Base-by-base conservation (phyloP, 2,329 filamentous ascomycete genomes). In the Ophiostoma piceae region DNA sequence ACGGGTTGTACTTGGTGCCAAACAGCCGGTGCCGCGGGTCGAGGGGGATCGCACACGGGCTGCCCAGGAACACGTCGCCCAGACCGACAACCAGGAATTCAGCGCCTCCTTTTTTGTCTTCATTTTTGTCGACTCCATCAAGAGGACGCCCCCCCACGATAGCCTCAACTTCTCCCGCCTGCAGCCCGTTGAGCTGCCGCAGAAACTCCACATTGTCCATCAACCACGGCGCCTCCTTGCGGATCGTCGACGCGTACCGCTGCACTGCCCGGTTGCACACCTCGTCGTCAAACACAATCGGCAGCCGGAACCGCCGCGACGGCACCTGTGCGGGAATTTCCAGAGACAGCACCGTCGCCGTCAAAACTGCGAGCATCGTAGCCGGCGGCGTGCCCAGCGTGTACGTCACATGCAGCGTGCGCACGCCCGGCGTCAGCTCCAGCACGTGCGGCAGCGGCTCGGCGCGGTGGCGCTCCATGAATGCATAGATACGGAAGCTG, bases 181-280 rank as follows among this genome's bases (percentile, higher is more conserved):
- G 35, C 6, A 78, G 72, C 2, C 75, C 77, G 43, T 79, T 79
- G 69, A 74, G 75, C 39, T 74, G 71, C 2, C 73, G 71, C 7
- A 76, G 69, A 68, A 87, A 88, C 0, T 82, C 80, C 9, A 69
- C 19, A 16, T 62, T 62, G 43, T 72, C 83, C 0, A 85, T 85
- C 0, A 87, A 77, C 71, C 87, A 88, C 0, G 83, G 80, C 2
- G 85, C 85, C 67, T 85, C 83, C 1, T 84, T 82, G 2, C 86
- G 80, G 72, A 85, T 84, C 1, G 84, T 86, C 47, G 83, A 82
- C 78, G 84, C 85, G 75, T 88, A 88, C 2, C 85, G 79, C 65
- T 83, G 76, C 0, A 84, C 81, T 0, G 84, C 84, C 66, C 83
- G 81, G 37, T 80, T 66, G 26, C 74, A 72, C 11, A 73, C 73